A percentile compares a stretch with the other conserved stretches of the same genome.
Evolutionary conservation across 805 yeast species (phyloP).

Genomic region (Zygoascus flipseniorum): DNA sequence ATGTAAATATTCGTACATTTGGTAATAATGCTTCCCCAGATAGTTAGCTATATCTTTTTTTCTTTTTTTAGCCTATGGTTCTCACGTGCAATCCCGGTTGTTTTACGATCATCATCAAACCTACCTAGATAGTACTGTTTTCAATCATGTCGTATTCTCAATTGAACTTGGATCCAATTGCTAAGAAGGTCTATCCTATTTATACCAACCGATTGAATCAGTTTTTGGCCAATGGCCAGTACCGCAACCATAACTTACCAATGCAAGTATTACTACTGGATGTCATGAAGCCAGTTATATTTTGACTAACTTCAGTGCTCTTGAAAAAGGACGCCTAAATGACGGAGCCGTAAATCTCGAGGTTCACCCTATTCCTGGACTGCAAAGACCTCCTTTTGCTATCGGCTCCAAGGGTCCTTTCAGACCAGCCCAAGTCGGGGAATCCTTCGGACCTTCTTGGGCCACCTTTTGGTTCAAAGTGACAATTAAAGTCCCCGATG

Average conservation of each 20-base stretch:
- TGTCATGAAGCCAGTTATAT: background rate
- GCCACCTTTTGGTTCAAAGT: slow-evolving; percentile 90
- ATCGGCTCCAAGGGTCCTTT: slow-evolving; percentile 35
- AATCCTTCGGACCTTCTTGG: slow-evolving; percentile 91
- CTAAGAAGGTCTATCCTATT: slow-evolving; percentile 69
- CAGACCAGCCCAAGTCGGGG: slow-evolving; percentile 43
- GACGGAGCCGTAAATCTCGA: slow-evolving; percentile 39
- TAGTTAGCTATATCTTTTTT: no score
- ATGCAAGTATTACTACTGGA: slow-evolving; percentile 30
- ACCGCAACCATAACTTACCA: slow-evolving; percentile 63
- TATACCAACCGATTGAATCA: slow-evolving; percentile 65
- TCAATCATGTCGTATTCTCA: slow-evolving; percentile 25
- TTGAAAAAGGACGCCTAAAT: slow-evolving; percentile 37
- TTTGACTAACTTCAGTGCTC: slow-evolving; percentile 36
- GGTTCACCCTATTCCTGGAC: slow-evolving; percentile 66
- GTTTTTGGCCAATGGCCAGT: slow-evolving; percentile 74
- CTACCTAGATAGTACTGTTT: no score
- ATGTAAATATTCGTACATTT: no score
- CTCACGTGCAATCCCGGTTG: background rate
- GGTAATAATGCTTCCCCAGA: no score
- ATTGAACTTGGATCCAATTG: slow-evolving; percentile 47
- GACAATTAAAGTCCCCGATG: slow-evolving; percentile 48
- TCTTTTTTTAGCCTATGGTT: background rate
- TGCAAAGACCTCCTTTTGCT: slow-evolving; percentile 25
- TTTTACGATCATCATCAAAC: background rate